These are phyloP conservation scores for Fragaria ananassa DNA, from an alignment of 306 rosid species.

Conservation along the genomic window DNA sequence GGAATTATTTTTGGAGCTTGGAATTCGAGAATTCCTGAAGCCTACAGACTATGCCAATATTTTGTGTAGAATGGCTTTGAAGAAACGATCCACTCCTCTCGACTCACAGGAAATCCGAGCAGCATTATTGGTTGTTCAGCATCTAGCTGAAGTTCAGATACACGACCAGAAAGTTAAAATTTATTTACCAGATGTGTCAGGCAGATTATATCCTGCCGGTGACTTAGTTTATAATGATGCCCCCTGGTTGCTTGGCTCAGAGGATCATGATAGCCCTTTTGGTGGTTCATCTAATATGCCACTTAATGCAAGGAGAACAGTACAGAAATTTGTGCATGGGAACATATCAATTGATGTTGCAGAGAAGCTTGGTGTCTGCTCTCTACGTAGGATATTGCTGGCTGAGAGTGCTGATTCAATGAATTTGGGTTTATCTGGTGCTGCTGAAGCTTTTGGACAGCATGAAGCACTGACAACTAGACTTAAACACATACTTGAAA, in stretches of 20 bases:
- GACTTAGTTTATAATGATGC: conserved; percentile 94
- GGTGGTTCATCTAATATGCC: conserved; percentile 44
- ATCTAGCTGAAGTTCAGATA: conserved; percentile 77
- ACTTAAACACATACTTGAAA: conserved; percentile 97
- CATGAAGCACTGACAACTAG: conserved; percentile 97
- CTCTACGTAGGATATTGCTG: conserved; percentile 84
- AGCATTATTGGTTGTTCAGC: conserved; percentile 78
- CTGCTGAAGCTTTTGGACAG: conserved; percentile 98
- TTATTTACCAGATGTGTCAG: conserved; percentile 78
- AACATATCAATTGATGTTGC: conserved; percentile 94
- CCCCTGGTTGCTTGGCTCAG: conserved; percentile 92
- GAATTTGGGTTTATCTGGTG: conserved; percentile 93
- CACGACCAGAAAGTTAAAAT: conserved; percentile 56
- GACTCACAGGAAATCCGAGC: conserved; percentile 79
- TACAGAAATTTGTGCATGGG: conserved; percentile 92
- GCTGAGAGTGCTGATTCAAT: conserved; percentile 98
- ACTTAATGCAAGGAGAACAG: conserved; percentile 58
- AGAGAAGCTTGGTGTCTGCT: conserved; percentile 90
- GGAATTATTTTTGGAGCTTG: conserved; percentile 71
- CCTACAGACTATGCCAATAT: conserved; percentile 74
- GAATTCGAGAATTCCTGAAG: conserved; percentile 75
- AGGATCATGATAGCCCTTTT: conserved; percentile 58
- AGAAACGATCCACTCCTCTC: conserved; percentile 82
- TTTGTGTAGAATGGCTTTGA: conserved; percentile 73
- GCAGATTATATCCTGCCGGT: conserved; percentile 66